phyloP scores from a whole-genome alignment of 306 rosid genomes.

The Ochetophila trinervis region DNA sequence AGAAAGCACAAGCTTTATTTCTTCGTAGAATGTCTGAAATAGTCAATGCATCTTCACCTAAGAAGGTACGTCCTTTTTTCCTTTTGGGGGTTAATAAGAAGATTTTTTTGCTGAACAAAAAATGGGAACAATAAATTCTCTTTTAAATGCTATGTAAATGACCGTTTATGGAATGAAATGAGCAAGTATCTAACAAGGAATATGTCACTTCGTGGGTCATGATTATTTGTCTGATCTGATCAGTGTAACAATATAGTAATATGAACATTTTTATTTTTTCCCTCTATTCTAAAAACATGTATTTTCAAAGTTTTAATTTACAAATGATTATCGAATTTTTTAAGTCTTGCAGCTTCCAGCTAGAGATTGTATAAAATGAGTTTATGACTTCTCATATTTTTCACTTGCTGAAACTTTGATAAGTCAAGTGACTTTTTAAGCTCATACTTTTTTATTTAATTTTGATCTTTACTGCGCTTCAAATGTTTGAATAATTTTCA shows the following conservation, averaged over 20 bases:
- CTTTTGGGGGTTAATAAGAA: neutral
- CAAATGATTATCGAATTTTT: neutral
- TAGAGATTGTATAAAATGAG: no score
- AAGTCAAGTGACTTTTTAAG: no score
- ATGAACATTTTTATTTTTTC: no score
- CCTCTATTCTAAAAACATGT: neutral
- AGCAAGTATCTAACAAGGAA: no score
- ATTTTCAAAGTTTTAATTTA: neutral
- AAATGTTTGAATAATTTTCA: neutral
- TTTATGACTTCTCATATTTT: no score
- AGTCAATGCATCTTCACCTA: conserved; percentile 41
- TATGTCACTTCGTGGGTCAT: no score
- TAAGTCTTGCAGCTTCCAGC: no score
- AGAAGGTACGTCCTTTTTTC: conserved; percentile 34
- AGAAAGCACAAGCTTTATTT: conserved; percentile 59
- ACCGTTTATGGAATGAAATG: no score
- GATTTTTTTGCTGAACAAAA: neutral
- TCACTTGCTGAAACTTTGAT: no score
- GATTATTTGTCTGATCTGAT: neutral
- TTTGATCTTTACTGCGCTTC: no score
- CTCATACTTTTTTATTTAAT: no score
- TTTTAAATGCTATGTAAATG: neutral
- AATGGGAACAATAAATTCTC: neutral
- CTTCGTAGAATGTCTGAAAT: conserved; percentile 58
- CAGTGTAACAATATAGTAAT: neutral